Evolutionary conservation across 2,329 filamentous ascomycete species (phyloP).

Genomic region (Rhinocladiella similis): DNA sequence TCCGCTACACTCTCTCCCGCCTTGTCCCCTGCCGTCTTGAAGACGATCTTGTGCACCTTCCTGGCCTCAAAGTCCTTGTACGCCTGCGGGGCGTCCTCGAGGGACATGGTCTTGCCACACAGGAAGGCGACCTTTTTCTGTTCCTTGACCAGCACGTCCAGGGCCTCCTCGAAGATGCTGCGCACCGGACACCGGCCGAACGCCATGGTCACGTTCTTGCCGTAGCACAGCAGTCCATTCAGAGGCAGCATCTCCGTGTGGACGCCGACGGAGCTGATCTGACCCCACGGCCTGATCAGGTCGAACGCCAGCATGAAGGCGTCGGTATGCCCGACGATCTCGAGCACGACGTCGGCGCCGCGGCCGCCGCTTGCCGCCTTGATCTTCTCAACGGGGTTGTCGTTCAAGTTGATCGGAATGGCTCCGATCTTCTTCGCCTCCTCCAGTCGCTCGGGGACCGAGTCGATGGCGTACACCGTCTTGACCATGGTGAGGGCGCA

Average conservation of each 20-base stretch:
- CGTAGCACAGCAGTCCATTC: conserved; percentile 27
- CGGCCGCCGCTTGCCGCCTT: conserved; percentile 61
- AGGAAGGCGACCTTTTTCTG: conserved; percentile 31
- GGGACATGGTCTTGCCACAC: conserved; percentile 29
- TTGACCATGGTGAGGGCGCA: conserved; percentile 63
- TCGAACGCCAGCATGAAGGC: conserved; percentile 31
- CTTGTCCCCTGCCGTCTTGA: conserved; percentile 23
- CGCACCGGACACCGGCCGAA: conserved; percentile 31
- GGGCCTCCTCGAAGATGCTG: conserved; percentile 29
- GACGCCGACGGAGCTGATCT: conserved; percentile 30
- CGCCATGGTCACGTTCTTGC: conserved; percentile 31
- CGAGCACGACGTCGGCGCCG: conserved; percentile 61
- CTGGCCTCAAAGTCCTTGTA: conserved; percentile 30
- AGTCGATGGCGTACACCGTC: conserved; percentile 63
- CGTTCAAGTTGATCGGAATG: conserved; percentile 61
- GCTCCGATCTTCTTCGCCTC: conserved; percentile 63
- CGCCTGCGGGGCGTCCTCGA: conserved; percentile 29
- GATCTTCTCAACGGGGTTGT: conserved; percentile 59
- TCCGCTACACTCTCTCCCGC: conserved; percentile 43
- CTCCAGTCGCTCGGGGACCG: conserved; percentile 59
- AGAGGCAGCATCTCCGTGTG: conserved; percentile 27
- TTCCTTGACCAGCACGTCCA: conserved; percentile 28
- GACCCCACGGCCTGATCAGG: conserved; percentile 29
- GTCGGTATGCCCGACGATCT: conserved; percentile 28
- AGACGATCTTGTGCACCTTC: conserved; percentile 29